Evolutionary conservation across 1,139 yeast species (phyloP), one percentile per base, ranked within the genome.

Genomic region (Saccharomyces hybrid): DNA sequence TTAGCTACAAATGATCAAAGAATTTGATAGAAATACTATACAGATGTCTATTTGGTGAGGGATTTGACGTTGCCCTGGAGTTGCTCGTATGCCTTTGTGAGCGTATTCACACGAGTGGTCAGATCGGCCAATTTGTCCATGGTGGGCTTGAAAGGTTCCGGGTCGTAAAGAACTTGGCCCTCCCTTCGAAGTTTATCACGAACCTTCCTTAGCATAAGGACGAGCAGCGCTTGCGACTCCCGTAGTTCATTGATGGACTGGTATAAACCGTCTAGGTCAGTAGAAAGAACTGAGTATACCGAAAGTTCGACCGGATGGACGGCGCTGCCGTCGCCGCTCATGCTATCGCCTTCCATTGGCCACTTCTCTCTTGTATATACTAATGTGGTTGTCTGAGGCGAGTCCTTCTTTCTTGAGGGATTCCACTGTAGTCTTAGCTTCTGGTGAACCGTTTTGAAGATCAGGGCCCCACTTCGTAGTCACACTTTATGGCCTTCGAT

Each of bases 241-340:
- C 71, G 54, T 51, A 67, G 53, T 31, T 66, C 67, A 42, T 62
- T 65, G 27, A 68, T 65, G 2, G 70, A 64, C 31, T 64, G 66
- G 48, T 65, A 65, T 4, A 68, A 58, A 9, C 64, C 68, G 55
- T 68, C 71, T 32, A 68, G 51, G 50, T 68, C 65, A 5, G 60
- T 58, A 9, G 70, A 67, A 2, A 68, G 51, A 3, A 66, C 51
- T 3, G 71, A 66, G 50, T 66, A 67, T 0, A 66, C 68, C 51
- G 67, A 58, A 38, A 68, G 55, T 49, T 68, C 71, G 3, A 68
- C 63, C 1, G 69, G 68, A 52, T 67, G 71, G 3, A 68, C 62
- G 2, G 58, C 64, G 14, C 56, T 57, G 27, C 55, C 38, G 4
- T 50, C 52, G 9, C 47, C 51, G 32, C 54, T 58, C 46, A 46